Conservation (phyloP, 176 grass and related monocot species). For the Eremochloa ophiuroides region DNA sequence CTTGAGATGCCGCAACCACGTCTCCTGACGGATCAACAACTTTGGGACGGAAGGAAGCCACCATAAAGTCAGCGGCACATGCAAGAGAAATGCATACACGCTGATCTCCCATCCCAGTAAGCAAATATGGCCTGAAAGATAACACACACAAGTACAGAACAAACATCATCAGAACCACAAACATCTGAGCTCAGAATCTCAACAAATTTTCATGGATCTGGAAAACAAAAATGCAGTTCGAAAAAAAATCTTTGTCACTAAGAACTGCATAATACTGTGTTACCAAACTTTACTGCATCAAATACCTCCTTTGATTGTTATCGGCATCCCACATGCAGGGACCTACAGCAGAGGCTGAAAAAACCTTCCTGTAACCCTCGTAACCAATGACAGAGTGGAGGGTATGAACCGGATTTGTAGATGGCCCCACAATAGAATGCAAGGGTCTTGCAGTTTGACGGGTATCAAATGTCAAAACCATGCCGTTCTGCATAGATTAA, state of each 20-base stretch:
- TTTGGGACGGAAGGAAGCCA: slow-evolving; percentile 77
- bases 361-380: slow-evolving; percentile 40
- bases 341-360: slow-evolving; percentile 75
- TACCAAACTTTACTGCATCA: neutral
- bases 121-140: slow-evolving; percentile 47
- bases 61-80: slow-evolving; percentile 34
- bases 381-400: slow-evolving; percentile 49
- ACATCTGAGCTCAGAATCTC: neutral
- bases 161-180: slow-evolving; percentile 1
- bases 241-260: neutral
- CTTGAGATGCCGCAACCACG: slow-evolving; percentile 23
- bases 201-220: neutral
- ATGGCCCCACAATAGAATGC: slow-evolving; percentile 46
- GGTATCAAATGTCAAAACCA: slow-evolving; percentile 71
- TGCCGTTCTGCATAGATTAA: slow-evolving; percentile 56
- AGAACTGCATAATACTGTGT: neutral
- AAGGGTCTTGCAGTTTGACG: slow-evolving; percentile 53
- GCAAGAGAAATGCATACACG: slow-evolving; percentile 78
- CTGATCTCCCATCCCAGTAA: slow-evolving; percentile 36
- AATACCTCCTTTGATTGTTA: slow-evolving; percentile 42
- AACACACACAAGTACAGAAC: neutral
- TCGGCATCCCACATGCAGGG: slow-evolving; percentile 74
- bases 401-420: slow-evolving; percentile 66
- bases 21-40: slow-evolving; percentile 39
- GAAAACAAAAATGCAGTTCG: neutral